Conservation (phyloP, 108 stramenopile genomes). For the Cyclotella kingstonii region DNA sequence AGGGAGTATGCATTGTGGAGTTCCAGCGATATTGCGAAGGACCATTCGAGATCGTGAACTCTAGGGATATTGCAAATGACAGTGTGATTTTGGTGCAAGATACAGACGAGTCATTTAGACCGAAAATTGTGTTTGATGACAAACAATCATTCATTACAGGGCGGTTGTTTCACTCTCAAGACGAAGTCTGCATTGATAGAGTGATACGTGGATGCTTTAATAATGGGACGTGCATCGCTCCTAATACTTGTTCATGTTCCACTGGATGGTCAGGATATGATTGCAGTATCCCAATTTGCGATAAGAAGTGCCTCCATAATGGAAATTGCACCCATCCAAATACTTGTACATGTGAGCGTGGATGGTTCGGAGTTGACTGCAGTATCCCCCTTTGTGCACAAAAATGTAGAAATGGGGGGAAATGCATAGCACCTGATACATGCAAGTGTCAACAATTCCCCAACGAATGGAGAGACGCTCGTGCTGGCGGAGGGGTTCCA, state of each 20-base stretch:
- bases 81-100: constrained; percentile 57
- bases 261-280: constrained; percentile 71
- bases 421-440: constrained; percentile 82
- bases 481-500: constrained; percentile 63
- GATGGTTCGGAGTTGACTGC: constrained; percentile 82
- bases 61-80: constrained; percentile 23
- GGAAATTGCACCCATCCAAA: constrained; percentile 80
- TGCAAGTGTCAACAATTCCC: constrained; percentile 69
- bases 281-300: constrained; percentile 66
- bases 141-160: constrained; percentile 36
- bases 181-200: constrained; percentile 76
- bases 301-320: constrained; percentile 68
- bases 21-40: constrained; percentile 64
- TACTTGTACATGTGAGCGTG: constrained; percentile 73
- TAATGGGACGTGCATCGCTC: constrained; percentile 74
- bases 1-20: constrained; percentile 73
- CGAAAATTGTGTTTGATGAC: constrained; percentile 55
- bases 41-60: not conserved
- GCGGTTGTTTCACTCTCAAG: constrained; percentile 46
- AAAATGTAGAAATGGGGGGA: constrained; percentile 69
- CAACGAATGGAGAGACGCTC: constrained; percentile 61
- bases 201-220: constrained; percentile 83
- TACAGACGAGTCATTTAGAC: constrained; percentile 69
- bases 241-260: constrained; percentile 70
- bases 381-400: constrained; percentile 68